Percentiles rank a stretch among this genome's conserved stretches.
These are phyloP conservation scores for Coffea canephora DNA, from an alignment of 257 asterid genomes.

Conservation along the genomic window DNA sequence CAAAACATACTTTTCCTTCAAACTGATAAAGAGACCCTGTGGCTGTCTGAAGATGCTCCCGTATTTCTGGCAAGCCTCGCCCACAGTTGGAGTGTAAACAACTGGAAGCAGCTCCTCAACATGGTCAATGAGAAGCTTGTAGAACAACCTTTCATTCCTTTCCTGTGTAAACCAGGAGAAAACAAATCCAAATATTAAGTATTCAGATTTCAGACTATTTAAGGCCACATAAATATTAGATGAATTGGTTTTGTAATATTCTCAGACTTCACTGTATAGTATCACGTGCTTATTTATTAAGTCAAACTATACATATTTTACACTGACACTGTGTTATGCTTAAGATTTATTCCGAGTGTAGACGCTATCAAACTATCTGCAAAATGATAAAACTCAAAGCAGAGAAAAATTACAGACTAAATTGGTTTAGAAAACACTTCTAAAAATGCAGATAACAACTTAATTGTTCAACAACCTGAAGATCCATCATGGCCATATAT, in stretches of 20 bases:
- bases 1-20: slow-evolving; percentile 75
- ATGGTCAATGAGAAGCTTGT: slow-evolving; percentile 90
- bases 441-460: neutral
- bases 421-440: neutral
- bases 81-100: slow-evolving; percentile 99
- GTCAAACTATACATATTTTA: neutral
- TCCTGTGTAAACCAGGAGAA: slow-evolving; percentile 43
- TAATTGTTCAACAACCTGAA: slow-evolving; percentile 58
- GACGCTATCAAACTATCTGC: neutral
- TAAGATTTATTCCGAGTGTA: neutral
- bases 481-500: slow-evolving; percentile 99
- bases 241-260: neutral
- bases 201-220: neutral
- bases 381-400: neutral
- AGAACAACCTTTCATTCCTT: slow-evolving; percentile 83
- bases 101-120: slow-evolving; percentile 98
- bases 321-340: too few species aligned
- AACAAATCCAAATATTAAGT: neutral
- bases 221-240: neutral
- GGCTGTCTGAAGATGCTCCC: slow-evolving; percentile 96
- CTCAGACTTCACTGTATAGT: neutral
- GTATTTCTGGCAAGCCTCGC: slow-evolving; percentile 99
- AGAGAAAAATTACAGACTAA: neutral
- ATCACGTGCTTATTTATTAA: neutral
- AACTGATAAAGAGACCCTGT: slow-evolving; percentile 97